These are phyloP conservation scores for Talaromyces adpressus DNA, from an alignment of 495 filamentous ascomycete species.

Conservation along the genomic window DNA sequence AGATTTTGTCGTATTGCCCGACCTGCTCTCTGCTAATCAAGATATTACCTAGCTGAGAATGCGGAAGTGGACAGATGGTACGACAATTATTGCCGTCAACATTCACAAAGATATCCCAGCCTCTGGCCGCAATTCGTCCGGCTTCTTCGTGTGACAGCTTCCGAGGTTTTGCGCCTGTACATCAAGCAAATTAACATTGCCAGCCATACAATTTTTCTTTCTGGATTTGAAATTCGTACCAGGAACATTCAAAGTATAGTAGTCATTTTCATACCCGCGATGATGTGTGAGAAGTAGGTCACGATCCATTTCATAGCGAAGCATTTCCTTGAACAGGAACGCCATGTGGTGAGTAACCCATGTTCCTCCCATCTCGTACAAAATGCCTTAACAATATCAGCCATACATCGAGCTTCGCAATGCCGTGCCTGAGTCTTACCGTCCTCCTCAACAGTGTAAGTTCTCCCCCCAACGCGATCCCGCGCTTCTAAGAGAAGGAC, in stretches of 20 bases:
- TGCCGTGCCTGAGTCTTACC: not conserved
- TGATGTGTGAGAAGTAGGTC: conserved; percentile 11
- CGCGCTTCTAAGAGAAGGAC: conserved; percentile 27
- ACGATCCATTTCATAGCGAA: conserved; percentile 16
- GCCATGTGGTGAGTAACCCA: conserved; percentile 22
- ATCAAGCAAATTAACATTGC: not conserved
- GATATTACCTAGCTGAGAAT: conserved; percentile 15
- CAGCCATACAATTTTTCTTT: not conserved
- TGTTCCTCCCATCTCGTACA: conserved; percentile 26
- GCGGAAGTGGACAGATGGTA: conserved; percentile 16
- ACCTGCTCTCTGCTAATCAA: conserved; percentile 13
- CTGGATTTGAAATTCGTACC: conserved; percentile 3
- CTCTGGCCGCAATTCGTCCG: conserved; percentile 9
- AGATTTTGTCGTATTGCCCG: conserved; percentile 16
- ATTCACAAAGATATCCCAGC: conserved; percentile 16
- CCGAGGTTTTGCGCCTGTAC: not conserved
- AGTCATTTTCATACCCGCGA: conserved; percentile 11
- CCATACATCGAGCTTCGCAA: not conserved
- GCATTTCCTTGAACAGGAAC: conserved; percentile 18
- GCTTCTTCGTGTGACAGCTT: conserved; percentile 13
- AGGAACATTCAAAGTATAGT: conserved; percentile 13
- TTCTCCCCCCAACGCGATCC: conserved; percentile 27
- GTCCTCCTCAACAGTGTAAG: conserved; percentile 19
- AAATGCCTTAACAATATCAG: not conserved
- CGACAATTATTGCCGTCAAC: conserved; percentile 18